Conservation (phyloP, 176 grass and related monocot genomes). For the Carex myosuroides region DNA sequence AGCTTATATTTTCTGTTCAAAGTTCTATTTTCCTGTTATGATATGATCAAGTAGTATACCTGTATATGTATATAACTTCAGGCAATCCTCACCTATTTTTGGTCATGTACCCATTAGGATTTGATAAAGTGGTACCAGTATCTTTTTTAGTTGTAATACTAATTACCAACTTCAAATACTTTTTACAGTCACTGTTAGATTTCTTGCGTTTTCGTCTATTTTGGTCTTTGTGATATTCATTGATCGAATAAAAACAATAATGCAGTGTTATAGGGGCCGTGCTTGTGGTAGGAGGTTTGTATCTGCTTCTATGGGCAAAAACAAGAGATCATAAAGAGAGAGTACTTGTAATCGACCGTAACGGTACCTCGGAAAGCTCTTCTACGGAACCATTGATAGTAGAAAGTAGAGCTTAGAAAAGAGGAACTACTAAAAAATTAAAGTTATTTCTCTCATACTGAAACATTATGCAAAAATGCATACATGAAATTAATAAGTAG, state of each 20-base stretch:
- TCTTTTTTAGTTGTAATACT: background rate
- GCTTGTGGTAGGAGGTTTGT: constrained; percentile 22
- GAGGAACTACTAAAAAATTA: background rate
- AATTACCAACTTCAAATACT: background rate
- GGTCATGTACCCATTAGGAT: background rate
- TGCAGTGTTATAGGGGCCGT: constrained; percentile 12
- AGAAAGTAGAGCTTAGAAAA: background rate
- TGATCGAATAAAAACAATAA: background rate
- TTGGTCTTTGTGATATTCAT: background rate
- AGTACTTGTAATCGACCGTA: background rate
- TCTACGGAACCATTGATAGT: constrained; percentile 1
- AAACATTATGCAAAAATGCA: too few species aligned
- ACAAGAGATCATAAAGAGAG: constrained; percentile 15
- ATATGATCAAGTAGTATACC: background rate
- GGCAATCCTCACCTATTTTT: background rate
- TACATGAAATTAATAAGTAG: too few species aligned
- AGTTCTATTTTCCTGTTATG: background rate
- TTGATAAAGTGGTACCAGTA: background rate
- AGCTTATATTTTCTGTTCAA: background rate
- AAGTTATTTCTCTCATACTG: background rate
- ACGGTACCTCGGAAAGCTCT: background rate
- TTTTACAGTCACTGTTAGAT: background rate
- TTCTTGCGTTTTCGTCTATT: background rate
- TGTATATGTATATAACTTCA: background rate
- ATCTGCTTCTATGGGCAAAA: constrained; percentile 38